These are phyloP conservation scores for Hypoxylon sp. DNA, from an alignment of 2,329 filamentous ascomycete genomes.

Conservation along the genomic window DNA sequence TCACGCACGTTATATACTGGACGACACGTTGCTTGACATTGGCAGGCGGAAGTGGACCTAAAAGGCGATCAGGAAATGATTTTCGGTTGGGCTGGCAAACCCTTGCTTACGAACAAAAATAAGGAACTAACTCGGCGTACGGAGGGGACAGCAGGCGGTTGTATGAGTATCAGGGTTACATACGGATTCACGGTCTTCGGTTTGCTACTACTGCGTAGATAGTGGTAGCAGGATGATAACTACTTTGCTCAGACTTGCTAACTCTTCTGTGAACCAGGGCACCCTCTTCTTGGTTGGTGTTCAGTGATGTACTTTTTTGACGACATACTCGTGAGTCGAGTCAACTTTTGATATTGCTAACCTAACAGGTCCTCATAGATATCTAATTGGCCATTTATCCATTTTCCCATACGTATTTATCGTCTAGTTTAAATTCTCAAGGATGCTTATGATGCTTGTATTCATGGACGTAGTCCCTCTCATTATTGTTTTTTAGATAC, in stretches of 20 bases:
- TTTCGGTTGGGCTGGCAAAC: conserved; percentile 2
- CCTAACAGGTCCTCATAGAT: not conserved
- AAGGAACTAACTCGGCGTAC: not conserved
- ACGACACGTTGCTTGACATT: not conserved
- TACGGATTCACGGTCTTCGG: not conserved
- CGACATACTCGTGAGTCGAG: not conserved
- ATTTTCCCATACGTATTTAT: not conserved
- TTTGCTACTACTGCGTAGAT: not conserved
- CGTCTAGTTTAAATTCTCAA: not conserved
- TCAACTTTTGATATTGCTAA: not conserved
- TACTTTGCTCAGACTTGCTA: not conserved
- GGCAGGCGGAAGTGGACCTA: not conserved
- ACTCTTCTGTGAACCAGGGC: not conserved
- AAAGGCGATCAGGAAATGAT: not conserved
- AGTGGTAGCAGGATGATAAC: not conserved
- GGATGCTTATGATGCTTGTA: not conserved
- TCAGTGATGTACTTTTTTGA: not conserved
- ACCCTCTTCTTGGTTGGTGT: not conserved
- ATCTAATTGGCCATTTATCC: not conserved
- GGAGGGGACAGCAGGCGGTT: not conserved
- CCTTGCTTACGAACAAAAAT: not conserved
- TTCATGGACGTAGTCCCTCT: not conserved
- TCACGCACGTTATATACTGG: conserved; percentile 7
- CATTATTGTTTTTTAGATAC: not conserved
- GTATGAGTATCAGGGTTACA: not conserved